Base-by-base conservation (phyloP, 495 filamentous ascomycete species). In the Neurospora sublineolata region DNA sequence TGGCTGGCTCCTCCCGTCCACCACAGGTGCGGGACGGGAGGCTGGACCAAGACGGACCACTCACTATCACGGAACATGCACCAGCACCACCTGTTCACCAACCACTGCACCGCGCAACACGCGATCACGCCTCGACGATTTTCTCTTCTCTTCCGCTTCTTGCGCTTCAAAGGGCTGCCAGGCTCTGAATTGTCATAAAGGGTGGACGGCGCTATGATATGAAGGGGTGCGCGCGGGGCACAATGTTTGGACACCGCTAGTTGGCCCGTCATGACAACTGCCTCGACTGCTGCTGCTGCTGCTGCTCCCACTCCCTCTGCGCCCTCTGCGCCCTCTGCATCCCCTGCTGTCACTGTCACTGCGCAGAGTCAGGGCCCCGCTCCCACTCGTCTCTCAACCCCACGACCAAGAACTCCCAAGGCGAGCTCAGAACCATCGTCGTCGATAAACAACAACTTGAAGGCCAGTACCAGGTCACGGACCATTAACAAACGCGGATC, bases 361-460 rank as follows among this genome's bases (percentile, higher is more conserved):
- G 60, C 75, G 44, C 73, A 75, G 72, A 30, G 23, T 33, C 52
- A 30, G 52, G 71, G 70, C 37, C 76, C 74, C 39, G 60, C 67
- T 67, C 71, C 72, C 37, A 73, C 72, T 67, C 80, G 77, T 70
- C 69, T 70, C 64, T 73, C 78, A 38, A 80, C 79, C 44, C 75
- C 75, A 41, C 73, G 68, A 38, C 74, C 75, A 44, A 81, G 79
- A 10, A 74, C 76, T 41, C 72, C 73, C 69, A 76, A 44, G 37
- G 27, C 42, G 18, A 67, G 68, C 44, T 37, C 60, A n/a, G 38
- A 18, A 10, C 37, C 69, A 6, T n/a, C 71, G 1, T 44, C 69
- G 9, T 36, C 44, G 37, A 37, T 71, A n/a, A 69, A 70, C 30
- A 69, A 27, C 39, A 44, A 44, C 39, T 8, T 64, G 27, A 64